phyloP scores from a whole-genome alignment of 345 rosid genomes.

The Melastoma malabathricum region DNA sequence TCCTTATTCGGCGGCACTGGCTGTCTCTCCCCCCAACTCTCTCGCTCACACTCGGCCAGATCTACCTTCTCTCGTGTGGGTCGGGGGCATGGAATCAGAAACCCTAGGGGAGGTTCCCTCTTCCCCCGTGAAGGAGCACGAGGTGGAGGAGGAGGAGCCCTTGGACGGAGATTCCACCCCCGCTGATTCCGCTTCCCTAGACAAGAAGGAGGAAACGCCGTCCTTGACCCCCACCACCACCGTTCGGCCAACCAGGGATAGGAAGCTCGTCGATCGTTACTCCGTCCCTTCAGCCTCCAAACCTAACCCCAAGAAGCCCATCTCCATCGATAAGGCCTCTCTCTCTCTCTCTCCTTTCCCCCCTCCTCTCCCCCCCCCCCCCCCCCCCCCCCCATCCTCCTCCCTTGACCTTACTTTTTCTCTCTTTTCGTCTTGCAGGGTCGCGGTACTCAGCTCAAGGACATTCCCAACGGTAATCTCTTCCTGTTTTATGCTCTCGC shows the following conservation, averaged over 20 bases:
- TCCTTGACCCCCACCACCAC: conserved; percentile 20
- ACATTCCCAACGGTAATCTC: conserved; percentile 76
- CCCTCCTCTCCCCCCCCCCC: background rate
- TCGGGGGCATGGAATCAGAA: conserved; percentile 2
- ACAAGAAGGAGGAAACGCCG: conserved; percentile 14
- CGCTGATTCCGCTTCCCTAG: background rate
- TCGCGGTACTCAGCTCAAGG: conserved; percentile 70
- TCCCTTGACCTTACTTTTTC: conserved; percentile 1
- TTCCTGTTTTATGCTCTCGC: background rate
- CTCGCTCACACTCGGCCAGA: background rate
- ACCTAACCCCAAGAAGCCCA: conserved; percentile 34
- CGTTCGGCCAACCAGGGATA: conserved; percentile 78
- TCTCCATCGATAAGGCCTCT: conserved; percentile 63
- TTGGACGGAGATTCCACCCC: too few relatives aligned
- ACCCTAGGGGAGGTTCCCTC: conserved; percentile 3
- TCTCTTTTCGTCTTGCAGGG: conserved; percentile 38
- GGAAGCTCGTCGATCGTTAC: conserved; percentile 81
- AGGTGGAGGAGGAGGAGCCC: background rate
- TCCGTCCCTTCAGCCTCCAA: conserved; percentile 46
- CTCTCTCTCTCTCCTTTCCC: background rate
- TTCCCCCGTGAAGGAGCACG: background rate
- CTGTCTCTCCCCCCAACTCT: conserved; percentile 1
- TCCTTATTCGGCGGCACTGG: too few relatives aligned
- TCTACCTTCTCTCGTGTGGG: conserved; percentile 4
- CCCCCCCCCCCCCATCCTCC: too few relatives aligned